Evolutionary conservation across 371 early-diverging fungal genomes (phyloP), one percentile per base, ranked within the genome.

Genomic region (Mucor racemosus): DNA sequence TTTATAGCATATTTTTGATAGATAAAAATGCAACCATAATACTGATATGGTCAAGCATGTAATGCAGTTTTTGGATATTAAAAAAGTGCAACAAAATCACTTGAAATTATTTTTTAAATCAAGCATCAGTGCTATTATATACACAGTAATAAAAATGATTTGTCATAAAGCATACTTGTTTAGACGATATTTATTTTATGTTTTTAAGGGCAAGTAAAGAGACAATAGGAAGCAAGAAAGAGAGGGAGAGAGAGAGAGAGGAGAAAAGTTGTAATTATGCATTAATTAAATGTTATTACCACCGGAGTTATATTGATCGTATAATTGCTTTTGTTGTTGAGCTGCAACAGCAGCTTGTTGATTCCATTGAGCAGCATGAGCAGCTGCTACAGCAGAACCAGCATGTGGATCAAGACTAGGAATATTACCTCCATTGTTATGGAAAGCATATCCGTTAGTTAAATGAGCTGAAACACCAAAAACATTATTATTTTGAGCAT

Each of bases 381-480:
- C 65, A 57, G 69, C 61, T 13, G 66, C 58, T 26, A 60, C 65
- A 38, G 60, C 60, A 36, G 64, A 60, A 38, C 62, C 62, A 35
- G 58, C 31, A 58, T 70, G 71, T 62, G 66, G 62, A 44, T 70
- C 71, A 38, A 70, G 41, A 26, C 50, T 69, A n/a, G 70, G 60
- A 13, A 68, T 62, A 54, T 59, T 60, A 7, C 36, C 42, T 21
- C 53, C 56, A 31, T 38, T 15, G 31, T 61, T 60, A 33, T 68
- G 68, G 60, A 72, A 72, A 54, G 61, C 69, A 65, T 72, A 72
- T 4, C 68, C 65, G 26, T 68, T 72, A 6, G 64, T 62, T 34
- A 68, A 38, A 53, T 72, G 73, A 5, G 63, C 39, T 8, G 60
- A 64, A 7, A 65, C 59, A 7, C 68, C 73, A 62, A 72, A 68